Percentiles rank a stretch among this genome's conserved stretches.
These are phyloP conservation scores for Aegle marmelos DNA, from an alignment of 345 rosid species.

Conservation along the genomic window DNA sequence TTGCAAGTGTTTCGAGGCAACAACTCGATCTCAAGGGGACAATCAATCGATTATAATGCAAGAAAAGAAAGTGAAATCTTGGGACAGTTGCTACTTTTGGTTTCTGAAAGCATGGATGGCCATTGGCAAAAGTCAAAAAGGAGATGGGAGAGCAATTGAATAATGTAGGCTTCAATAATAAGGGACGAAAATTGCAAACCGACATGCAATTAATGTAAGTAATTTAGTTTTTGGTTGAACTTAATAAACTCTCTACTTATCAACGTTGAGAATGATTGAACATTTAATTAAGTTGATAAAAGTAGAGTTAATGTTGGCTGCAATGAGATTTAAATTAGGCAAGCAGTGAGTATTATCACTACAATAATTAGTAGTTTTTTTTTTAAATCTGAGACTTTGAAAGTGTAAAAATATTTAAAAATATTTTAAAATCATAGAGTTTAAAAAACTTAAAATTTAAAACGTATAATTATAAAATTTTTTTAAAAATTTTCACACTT, in stretches of 20 bases:
- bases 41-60: neutral
- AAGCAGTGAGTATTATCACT: neutral
- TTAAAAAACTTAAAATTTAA: no score
- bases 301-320: neutral
- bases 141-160: no score
- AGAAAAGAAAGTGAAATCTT: neutral
- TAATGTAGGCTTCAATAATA: neutral
- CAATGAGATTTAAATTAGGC: neutral
- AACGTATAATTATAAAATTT: no score
- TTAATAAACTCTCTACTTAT: neutral
- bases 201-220: neutral
- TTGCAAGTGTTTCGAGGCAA: neutral
- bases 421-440: no score
- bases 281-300: neutral
- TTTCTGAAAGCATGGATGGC: no score
- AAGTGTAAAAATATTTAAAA: no score
- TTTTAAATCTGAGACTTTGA: no score
- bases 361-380: no score
- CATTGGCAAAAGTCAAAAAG: neutral
- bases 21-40: neutral
- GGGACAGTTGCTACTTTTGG: neutral
- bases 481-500: no score
- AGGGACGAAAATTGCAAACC: neutral
- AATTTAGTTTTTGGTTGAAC: neutral
- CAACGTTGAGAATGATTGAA: no score